Conservation (phyloP, 73 alveolate species). For the Tetrahymena borealis region DNA sequence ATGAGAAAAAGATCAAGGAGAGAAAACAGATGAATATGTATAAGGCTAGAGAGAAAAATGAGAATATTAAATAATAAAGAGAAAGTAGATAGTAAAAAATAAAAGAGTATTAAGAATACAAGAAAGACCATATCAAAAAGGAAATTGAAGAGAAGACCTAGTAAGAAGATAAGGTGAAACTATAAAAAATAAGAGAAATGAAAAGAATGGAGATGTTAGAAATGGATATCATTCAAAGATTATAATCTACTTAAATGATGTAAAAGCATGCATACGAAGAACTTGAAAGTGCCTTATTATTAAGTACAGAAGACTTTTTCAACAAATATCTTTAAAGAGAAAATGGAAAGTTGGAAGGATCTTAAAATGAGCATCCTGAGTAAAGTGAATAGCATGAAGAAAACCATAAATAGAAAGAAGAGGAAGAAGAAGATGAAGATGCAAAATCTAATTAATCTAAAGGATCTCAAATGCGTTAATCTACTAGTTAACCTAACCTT, state of each 20-base stretch:
- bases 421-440: background rate
- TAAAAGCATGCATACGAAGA: slow-evolving; percentile 38
- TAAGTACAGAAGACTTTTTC: slow-evolving; percentile 25
- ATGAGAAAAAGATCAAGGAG: background rate
- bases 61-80: background rate
- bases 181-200: slow-evolving; percentile 6
- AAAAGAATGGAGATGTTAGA: slow-evolving; percentile 25
- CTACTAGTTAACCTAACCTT: background rate
- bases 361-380: background rate
- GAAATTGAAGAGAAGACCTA: background rate
- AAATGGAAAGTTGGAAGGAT: background rate
- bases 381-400: background rate
- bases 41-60: background rate
- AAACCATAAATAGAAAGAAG: background rate
- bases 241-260: slow-evolving; percentile 25
- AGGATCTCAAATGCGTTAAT: background rate
- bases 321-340: slow-evolving; percentile 21
- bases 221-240: slow-evolving; percentile 8
- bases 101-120: background rate
- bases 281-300: slow-evolving; percentile 20
- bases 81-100: background rate
- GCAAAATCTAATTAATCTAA: too few species aligned
- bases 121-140: background rate
- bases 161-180: background rate
- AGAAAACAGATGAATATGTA: background rate